Base-by-base conservation (phyloP, 1,139 yeast genomes). In the Arxiozyma heterogenica region DNA sequence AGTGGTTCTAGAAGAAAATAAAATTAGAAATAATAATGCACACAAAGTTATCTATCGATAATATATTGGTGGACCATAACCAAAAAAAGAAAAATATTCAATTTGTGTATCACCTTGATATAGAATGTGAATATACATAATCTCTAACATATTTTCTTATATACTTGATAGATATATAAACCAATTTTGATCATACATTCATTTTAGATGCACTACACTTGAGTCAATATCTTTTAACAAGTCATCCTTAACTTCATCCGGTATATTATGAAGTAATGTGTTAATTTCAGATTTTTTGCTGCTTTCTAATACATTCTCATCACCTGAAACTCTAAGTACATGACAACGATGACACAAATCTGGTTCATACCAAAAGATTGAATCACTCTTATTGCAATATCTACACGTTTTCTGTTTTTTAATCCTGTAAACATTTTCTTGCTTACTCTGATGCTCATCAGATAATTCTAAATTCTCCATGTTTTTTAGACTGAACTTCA, bases 291-390 rank as follows among this genome's bases (percentile, higher is more conserved):
- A 18, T 4, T 21, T 20, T 7, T 30, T 34, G 18, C 41, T n/a
- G 5, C 6, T 41, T 3, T 34, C 47, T 5, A 42, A 23, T 20
- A 20, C 18, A 20, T 21, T 22, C 6, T 34, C 42, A 15, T 45
- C 47, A 34, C 34, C 46, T 3, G 49, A 39, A 18, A 51, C 15
- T 30, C 43, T 12, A 21, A 18, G 27, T 22, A 58, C 27, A 47
- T 61, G 61, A 48, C 68, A 64, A 20, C 55, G 44, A 51, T 63
- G 63, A 49, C 68, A 64, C 9, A 58, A 34, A 9, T 52, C 39
- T 9, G 51, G 39, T 3, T 44, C 46, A 50, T 56, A 59, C 68
- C 68, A 64, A 44, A 50, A 59, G 7, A 62, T 49, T 11, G 58
- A 54, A 9, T 34, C 47, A 6, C 27, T 50, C 15, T 55, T 56